Evolutionary conservation across 495 filamentous ascomycete genomes (phyloP).

Genomic region (Rusavskia elegans): DNA sequence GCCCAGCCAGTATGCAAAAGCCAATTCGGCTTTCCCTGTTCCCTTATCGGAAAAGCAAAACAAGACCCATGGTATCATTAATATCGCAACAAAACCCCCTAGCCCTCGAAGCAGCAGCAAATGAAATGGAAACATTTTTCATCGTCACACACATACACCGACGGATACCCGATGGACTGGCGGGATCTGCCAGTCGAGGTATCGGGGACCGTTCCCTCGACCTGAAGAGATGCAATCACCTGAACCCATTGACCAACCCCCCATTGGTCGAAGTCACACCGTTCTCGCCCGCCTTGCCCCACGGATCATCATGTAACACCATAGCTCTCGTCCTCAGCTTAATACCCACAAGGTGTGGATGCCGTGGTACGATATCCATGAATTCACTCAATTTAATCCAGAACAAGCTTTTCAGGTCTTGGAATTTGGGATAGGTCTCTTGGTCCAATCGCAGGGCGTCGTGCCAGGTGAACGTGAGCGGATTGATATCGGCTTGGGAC

Average conservation of each 20-base stretch:
- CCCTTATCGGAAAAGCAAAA: no score
- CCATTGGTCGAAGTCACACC: background rate
- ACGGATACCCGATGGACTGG: no score
- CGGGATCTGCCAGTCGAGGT: no score
- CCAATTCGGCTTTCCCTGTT: no score
- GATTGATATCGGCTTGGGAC: constrained; percentile 22
- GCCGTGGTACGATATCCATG: constrained; percentile 51
- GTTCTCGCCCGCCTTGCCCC: background rate
- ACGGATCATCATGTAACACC: constrained; percentile 8
- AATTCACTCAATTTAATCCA: constrained; percentile 71
- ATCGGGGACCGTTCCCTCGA: no score
- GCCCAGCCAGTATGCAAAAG: no score
- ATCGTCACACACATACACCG: no score
- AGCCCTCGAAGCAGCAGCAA: no score
- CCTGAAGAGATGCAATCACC: background rate
- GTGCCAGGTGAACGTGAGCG: constrained; percentile 1
- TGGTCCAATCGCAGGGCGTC: constrained; percentile 8
- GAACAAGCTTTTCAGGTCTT: constrained; percentile 47
- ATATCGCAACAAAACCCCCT: no score
- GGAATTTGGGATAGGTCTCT: constrained; percentile 35
- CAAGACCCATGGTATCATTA: no score
- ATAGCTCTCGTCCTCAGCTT: constrained; percentile 10
- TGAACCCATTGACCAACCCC: constrained; percentile 1
- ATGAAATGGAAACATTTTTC: no score
- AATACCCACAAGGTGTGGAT: constrained; percentile 50